Evolutionary conservation across 257 asterid genomes (phyloP).

Genomic region (Solanum habrochaites): DNA sequence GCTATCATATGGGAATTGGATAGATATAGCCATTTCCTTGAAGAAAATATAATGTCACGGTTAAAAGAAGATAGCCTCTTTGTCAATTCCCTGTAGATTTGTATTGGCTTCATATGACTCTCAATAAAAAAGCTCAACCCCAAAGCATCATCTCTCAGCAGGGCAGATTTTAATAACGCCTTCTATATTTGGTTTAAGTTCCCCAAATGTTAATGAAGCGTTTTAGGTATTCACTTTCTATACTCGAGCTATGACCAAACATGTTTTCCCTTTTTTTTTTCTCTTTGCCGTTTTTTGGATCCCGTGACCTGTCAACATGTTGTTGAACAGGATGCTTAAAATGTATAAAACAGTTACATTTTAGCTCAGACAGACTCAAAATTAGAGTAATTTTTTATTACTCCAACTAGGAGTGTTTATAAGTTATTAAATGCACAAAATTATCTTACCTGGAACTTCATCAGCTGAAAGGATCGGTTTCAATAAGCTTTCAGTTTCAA

Average conservation of each 20-base stretch:
- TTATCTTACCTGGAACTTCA: conserved; percentile 52
- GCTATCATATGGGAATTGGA: background rate
- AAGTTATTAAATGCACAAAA: background rate
- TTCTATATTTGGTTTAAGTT: background rate
- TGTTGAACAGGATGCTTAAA: background rate
- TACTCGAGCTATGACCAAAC: background rate
- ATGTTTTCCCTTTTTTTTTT: background rate
- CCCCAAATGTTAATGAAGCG: background rate
- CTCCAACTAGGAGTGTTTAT: background rate
- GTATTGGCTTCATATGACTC: background rate
- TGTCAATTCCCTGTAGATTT: background rate
- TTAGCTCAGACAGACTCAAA: background rate
- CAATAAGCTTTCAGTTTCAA: conserved; percentile 77
- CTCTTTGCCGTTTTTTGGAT: background rate
- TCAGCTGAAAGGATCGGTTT: conserved; percentile 68
- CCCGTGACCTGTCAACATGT: background rate
- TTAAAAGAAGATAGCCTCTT: background rate
- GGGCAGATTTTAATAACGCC: background rate
- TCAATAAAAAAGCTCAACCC: background rate
- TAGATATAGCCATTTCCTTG: background rate
- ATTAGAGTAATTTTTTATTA: background rate
- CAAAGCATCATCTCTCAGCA: background rate
- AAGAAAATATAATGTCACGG: background rate
- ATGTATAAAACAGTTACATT: background rate
- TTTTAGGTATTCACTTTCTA: background rate